Conservation (phyloP, 495 filamentous ascomycete species). For the Podospora pseudopauciseta region DNA sequence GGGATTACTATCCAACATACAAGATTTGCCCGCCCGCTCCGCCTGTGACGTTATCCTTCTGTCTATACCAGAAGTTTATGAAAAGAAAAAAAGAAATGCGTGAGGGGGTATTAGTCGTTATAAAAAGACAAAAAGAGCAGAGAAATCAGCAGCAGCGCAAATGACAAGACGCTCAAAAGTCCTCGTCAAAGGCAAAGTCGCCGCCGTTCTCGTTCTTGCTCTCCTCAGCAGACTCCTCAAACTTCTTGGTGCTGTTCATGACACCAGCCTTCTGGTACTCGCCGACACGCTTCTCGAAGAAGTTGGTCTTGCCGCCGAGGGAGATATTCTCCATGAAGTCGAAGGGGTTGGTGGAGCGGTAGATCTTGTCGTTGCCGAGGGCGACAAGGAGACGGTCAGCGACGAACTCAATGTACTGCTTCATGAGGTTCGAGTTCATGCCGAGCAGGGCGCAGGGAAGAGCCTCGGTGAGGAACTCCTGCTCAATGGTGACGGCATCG, state of each 20-base stretch:
- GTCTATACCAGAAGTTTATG: slow-evolving; percentile 25
- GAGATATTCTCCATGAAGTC: slow-evolving; percentile 99
- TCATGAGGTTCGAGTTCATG: slow-evolving; percentile 97
- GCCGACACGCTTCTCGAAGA: slow-evolving; percentile 99
- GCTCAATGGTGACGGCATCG: slow-evolving; percentile 90
- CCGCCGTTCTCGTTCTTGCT: slow-evolving; percentile 61
- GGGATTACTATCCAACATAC: background rate
- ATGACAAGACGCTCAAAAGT: slow-evolving; percentile 67
- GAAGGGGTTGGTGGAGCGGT: slow-evolving; percentile 90
- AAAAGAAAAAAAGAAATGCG: slow-evolving; percentile 33
- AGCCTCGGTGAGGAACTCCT: slow-evolving; percentile 96
- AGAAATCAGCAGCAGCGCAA: slow-evolving; percentile 1
- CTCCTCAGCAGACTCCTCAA: slow-evolving; percentile 44
- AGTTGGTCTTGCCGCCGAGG: slow-evolving; percentile 98
- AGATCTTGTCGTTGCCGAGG: slow-evolving; percentile 90
- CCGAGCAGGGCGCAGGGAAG: slow-evolving; percentile 88
- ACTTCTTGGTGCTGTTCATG: slow-evolving; percentile 83
- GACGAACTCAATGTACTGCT: slow-evolving; percentile 99
- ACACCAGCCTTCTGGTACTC: slow-evolving; percentile 99
- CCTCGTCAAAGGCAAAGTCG: slow-evolving; percentile 92
- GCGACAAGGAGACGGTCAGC: slow-evolving; percentile 90
- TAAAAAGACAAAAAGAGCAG: slow-evolving; percentile 19
- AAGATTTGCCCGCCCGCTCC: background rate
- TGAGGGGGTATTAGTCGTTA: slow-evolving; percentile 24
- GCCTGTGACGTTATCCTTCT: slow-evolving; percentile 6